Evolutionary conservation across 352 stramenopile genomes (phyloP).

Genomic region (Pythium monospermum): DNA sequence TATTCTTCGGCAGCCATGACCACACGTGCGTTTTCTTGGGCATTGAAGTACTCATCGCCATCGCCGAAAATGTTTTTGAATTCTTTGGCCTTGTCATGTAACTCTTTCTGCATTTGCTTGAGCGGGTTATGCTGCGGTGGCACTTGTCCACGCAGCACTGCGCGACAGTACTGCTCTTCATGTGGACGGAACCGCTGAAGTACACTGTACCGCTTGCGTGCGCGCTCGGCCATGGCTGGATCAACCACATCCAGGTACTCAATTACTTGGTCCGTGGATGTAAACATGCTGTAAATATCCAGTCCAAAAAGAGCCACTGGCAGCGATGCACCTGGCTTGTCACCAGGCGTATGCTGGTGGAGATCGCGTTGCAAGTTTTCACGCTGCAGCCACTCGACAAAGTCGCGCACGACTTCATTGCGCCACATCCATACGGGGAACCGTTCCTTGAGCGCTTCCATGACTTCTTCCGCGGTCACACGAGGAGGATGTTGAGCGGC

Average conservation of each 20-base stretch:
- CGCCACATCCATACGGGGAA: constrained; percentile 41
- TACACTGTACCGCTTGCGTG: constrained; percentile 19
- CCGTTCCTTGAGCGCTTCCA: constrained; percentile 25
- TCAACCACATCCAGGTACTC: constrained; percentile 27
- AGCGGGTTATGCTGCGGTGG: constrained; percentile 21
- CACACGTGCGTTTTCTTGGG: constrained; percentile 31
- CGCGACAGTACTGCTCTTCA: constrained; percentile 23
- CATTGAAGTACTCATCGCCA: constrained; percentile 30
- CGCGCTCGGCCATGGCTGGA: constrained; percentile 23
- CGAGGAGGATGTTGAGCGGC: not conserved
- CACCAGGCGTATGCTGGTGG: not conserved
- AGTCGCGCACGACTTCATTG: constrained; percentile 32
- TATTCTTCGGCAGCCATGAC: constrained; percentile 30
- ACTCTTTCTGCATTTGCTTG: constrained; percentile 23
- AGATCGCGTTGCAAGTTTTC: constrained; percentile 22
- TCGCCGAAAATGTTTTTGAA: constrained; percentile 31
- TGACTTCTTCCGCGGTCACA: constrained; percentile 24
- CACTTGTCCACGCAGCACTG: constrained; percentile 17
- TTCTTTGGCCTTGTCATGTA: constrained; percentile 19
- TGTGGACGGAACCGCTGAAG: constrained; percentile 25
- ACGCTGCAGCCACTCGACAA: constrained; percentile 29
- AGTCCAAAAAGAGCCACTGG: constrained; percentile 28
- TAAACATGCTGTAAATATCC: constrained; percentile 38
- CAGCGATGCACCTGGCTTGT: too few relatives aligned
- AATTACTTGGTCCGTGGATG: constrained; percentile 28